phyloP scores from a whole-genome alignment of 768 basidiomycete species.

The Russula virescens region DNA sequence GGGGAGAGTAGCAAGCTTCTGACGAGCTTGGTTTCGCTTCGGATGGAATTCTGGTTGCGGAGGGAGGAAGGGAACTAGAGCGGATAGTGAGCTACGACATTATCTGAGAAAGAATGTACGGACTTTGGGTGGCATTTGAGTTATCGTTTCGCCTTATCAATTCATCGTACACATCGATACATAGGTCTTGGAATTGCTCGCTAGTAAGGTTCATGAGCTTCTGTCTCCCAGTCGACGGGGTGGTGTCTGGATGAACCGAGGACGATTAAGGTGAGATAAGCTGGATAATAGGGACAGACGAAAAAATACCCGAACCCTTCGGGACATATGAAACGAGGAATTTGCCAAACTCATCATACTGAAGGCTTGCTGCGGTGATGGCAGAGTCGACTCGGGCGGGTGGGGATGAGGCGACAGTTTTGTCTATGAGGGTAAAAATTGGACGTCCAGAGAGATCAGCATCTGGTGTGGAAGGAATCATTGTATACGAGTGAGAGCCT shows the following conservation, averaged over 20 bases:
- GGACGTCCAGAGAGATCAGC: slow-evolving; percentile 74
- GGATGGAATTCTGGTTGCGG: slow-evolving; percentile 92
- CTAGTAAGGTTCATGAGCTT: slow-evolving; percentile 91
- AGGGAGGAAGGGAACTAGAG: slow-evolving; percentile 79
- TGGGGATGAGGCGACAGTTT: slow-evolving; percentile 48
- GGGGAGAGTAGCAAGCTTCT: slow-evolving; percentile 94
- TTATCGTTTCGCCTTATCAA: slow-evolving; percentile 69
- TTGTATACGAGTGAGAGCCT: slow-evolving; percentile 28
- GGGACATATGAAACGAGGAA: slow-evolving; percentile 71
- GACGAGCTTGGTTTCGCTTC: slow-evolving; percentile 94
- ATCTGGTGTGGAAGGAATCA: slow-evolving; percentile 70
- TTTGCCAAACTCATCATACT: slow-evolving; percentile 58
- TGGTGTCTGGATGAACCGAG: slow-evolving; percentile 49
- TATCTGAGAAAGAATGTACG: slow-evolving; percentile 20
- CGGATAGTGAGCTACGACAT: background rate
- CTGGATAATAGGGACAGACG: background rate
- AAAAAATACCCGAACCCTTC: slow-evolving; percentile 44
- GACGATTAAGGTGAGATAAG: background rate
- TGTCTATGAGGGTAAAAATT: slow-evolving; percentile 69
- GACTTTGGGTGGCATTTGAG: slow-evolving; percentile 58
- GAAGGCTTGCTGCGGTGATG: background rate
- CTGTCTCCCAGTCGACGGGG: slow-evolving; percentile 71
- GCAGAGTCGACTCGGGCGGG: slow-evolving; percentile 56
- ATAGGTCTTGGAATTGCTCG: slow-evolving; percentile 95
- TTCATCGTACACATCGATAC: slow-evolving; percentile 97